Conservation (phyloP, 148 eudicot genomes). For the Silene latifolia region DNA sequence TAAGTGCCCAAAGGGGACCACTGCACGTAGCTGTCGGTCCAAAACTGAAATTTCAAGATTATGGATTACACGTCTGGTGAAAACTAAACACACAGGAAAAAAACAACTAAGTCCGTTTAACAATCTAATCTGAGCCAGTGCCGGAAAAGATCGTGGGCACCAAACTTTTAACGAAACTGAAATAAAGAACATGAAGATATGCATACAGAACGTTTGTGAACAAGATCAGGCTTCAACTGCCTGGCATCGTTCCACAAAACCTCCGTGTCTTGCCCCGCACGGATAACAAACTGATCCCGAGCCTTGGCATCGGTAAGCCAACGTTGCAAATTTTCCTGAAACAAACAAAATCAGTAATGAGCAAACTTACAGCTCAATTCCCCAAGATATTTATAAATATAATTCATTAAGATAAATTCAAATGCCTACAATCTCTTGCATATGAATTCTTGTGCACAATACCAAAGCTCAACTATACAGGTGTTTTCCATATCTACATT, state of each 20-base stretch:
- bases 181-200: neutral
- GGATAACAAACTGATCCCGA: slow-evolving; percentile 90
- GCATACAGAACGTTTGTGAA: slow-evolving; percentile 76
- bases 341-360: neutral
- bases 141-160: neutral
- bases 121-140: neutral
- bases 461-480: no score
- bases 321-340: slow-evolving; percentile 82
- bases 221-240: slow-evolving; percentile 75
- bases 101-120: neutral
- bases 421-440: slow-evolving; percentile 13
- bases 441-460: no score
- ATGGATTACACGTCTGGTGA: neutral
- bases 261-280: slow-evolving; percentile 77
- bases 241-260: slow-evolving; percentile 98
- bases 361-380: neutral
- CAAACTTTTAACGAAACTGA: neutral
- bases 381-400: no score
- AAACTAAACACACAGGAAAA: neutral
- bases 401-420: no score
- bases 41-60: slow-evolving; percentile 40
- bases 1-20: slow-evolving; percentile 97
- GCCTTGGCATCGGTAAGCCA: slow-evolving; percentile 97
- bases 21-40: slow-evolving; percentile 96
- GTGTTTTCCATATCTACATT: no score